phyloP scores from a whole-genome alignment of 495 filamentous ascomycete genomes.

The Penicillium cataractarum region DNA sequence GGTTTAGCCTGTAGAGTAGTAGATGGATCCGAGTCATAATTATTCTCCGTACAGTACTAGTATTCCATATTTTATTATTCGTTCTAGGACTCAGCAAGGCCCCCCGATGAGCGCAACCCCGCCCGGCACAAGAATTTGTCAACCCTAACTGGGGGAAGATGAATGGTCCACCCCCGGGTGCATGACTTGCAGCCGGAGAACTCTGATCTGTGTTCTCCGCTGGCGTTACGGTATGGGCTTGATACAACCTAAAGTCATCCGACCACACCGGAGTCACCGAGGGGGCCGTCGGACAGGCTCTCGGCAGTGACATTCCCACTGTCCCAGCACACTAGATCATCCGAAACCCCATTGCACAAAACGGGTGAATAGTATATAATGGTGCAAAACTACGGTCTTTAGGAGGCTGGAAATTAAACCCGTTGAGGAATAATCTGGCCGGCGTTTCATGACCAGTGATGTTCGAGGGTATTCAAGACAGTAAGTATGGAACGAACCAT shows the following conservation, averaged over 20 bases:
- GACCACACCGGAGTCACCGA: conserved; percentile 3
- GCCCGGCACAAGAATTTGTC: conserved; percentile 24
- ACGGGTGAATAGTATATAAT: neutral
- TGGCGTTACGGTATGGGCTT: conserved; percentile 13
- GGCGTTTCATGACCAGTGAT: neutral
- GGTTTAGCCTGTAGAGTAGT: too few species aligned
- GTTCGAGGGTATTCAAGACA: neutral
- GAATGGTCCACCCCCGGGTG: conserved; percentile 16
- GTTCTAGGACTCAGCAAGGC: neutral
- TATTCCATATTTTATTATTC: neutral
- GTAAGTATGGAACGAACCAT: neutral
- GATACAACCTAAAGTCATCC: neutral
- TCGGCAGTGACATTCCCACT: neutral
- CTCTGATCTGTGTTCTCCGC: conserved; percentile 22
- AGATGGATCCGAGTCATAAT: too few species aligned
- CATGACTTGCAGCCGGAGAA: conserved; percentile 29
- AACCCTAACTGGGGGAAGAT: conserved; percentile 12
- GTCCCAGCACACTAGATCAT: conserved; percentile 3
- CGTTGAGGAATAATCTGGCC: conserved; percentile 5
- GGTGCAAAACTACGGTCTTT: neutral
- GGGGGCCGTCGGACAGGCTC: neutral
- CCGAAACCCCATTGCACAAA: neutral
- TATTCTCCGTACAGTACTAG: too few species aligned
- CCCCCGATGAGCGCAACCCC: conserved; percentile 6
- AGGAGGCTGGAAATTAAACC: conserved; percentile 3